A percentile compares a stretch with the other conserved stretches of the same genome.
Evolutionary conservation across 352 stramenopile species (phyloP).

Genomic region (Phytophthora palmivora): DNA sequence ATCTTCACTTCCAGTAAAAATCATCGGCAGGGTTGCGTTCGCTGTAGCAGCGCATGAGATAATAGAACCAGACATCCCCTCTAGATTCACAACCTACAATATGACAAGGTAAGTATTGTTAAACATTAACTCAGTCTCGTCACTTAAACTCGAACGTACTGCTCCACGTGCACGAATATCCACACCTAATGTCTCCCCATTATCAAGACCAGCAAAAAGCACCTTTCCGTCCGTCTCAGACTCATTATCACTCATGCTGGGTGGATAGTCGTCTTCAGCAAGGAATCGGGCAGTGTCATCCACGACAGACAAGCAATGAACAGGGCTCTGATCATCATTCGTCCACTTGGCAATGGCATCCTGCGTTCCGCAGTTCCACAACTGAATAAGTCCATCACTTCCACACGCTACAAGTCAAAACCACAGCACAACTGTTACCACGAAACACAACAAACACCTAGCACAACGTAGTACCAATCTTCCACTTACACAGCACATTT

Average conservation of each 20-base stretch:
- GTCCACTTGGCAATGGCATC: constrained; percentile 66
- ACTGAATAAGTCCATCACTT: constrained; percentile 65
- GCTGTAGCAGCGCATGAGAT: constrained; percentile 43
- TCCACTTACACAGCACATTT: constrained; percentile 76
- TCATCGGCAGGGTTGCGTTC: constrained; percentile 32
- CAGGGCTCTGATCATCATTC: constrained; percentile 59
- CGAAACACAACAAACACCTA: background rate
- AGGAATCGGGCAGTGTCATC: constrained; percentile 36
- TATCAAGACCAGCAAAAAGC: constrained; percentile 71
- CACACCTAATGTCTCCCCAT: constrained; percentile 62
- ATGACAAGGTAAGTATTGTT: background rate
- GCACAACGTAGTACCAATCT: constrained; percentile 12
- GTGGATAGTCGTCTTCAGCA: constrained; percentile 17
- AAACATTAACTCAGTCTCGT: background rate
- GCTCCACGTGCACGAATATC: constrained; percentile 56
- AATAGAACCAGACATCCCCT: constrained; percentile 42
- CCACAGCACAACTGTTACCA: background rate
- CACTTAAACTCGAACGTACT: constrained; percentile 26
- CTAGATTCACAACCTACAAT: constrained; percentile 53
- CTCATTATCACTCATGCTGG: constrained; percentile 35
- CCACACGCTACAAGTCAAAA: constrained; percentile 53
- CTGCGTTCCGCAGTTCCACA: constrained; percentile 72
- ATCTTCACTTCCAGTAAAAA: constrained; percentile 72
- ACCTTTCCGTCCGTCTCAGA: constrained; percentile 70
- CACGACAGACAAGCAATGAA: constrained; percentile 60